Evolutionary conservation across 768 basidiomycete species (phyloP).

Genomic region (Hydnum rufescens): DNA sequence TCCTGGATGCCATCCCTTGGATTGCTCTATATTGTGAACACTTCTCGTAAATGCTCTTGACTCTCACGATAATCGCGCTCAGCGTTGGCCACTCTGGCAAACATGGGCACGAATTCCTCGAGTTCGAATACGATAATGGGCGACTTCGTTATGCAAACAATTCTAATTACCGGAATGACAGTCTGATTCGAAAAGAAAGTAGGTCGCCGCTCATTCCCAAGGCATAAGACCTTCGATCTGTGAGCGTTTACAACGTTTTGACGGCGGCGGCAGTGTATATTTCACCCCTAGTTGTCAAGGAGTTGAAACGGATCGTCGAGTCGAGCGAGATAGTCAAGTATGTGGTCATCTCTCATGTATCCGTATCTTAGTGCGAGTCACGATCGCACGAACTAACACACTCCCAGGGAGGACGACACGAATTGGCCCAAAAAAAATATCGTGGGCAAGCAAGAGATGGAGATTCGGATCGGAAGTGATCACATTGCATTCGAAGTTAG

Average conservation of each 20-base stretch:
- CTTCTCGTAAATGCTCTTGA: not conserved
- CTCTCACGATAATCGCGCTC: constrained; percentile 2
- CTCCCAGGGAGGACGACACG: constrained; percentile 79
- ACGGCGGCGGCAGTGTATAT: constrained; percentile 57
- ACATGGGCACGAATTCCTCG: constrained; percentile 93
- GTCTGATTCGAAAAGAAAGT: constrained; percentile 98
- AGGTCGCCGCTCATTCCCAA: constrained; percentile 18
- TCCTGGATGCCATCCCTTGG: not conserved
- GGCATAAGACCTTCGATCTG: not conserved
- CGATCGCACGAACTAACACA: not conserved
- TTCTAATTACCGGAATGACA: constrained; percentile 97
- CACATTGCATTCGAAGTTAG: constrained; percentile 90
- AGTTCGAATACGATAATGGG: constrained; percentile 96
- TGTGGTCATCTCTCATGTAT: constrained; percentile 12
- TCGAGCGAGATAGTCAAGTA: constrained; percentile 90
- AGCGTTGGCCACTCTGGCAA: constrained; percentile 98
- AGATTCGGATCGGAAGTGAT: constrained; percentile 82
- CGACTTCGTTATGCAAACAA: constrained; percentile 96
- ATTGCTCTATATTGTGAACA: not conserved
- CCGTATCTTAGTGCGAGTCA: not conserved
- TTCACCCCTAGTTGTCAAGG: constrained; percentile 77
- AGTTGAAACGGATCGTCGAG: constrained; percentile 86
- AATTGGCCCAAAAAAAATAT: constrained; percentile 99
- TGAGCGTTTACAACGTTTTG: not conserved
- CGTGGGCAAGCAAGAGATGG: constrained; percentile 94